phyloP scores from a whole-genome alignment of 768 basidiomycete species.

The Leucocoprinus leucothites region DNA sequence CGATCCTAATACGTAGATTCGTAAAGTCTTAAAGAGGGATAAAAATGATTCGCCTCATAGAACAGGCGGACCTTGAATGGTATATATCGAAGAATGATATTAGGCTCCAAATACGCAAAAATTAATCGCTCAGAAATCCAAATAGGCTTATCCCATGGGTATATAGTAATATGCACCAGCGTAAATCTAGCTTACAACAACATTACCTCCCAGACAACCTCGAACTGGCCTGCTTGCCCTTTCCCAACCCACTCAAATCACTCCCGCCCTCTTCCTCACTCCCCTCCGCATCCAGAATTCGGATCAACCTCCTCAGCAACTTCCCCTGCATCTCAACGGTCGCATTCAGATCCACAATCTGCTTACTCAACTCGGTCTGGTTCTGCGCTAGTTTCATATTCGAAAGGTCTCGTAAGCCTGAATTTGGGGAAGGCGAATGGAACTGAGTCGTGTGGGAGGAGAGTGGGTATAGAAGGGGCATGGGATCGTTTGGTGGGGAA shows the following conservation, averaged over 20 bases:
- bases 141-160: no score
- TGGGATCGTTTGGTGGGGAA: constrained; percentile 6
- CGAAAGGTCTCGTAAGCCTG: constrained; percentile 37
- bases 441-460: constrained; percentile 6
- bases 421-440: constrained; percentile 4
- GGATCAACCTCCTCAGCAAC: constrained; percentile 40
- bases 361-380: constrained; percentile 60
- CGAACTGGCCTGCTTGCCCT: no score
- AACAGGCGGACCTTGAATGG: no score
- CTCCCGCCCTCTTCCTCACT: no score
- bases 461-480: neutral
- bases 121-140: no score
- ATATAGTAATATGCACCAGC: no score
- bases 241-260: no score
- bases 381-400: constrained; percentile 65
- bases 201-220: neutral
- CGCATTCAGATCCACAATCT: constrained; percentile 55
- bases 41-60: no score
- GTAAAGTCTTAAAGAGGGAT: no score
- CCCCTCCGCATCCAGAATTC: constrained; percentile 22
- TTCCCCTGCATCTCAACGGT: constrained; percentile 59
- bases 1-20: no score
- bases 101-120: no score
- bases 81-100: no score
- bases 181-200: constrained; percentile 1